phyloP scores from a whole-genome alignment of 2,329 filamentous ascomycete genomes.

The Triangularia setosa region DNA sequence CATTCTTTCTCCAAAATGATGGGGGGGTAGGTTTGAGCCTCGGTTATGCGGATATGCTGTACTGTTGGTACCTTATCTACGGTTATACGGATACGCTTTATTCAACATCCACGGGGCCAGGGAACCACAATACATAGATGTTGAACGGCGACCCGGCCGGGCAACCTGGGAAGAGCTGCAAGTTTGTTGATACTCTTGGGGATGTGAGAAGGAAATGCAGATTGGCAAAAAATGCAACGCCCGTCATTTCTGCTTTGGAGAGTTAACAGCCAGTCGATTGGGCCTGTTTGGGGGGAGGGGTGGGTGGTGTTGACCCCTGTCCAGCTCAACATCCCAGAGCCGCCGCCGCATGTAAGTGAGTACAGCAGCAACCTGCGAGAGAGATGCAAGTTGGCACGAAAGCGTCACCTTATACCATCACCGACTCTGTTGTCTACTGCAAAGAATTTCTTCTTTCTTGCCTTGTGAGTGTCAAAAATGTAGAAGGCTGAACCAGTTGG shows the following conservation, averaged over 20 bases:
- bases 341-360: background rate
- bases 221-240: background rate
- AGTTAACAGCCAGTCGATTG: conserved; percentile 1
- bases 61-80: too few species aligned
- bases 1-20: background rate
- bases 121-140: background rate
- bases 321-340: conserved; percentile 7
- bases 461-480: background rate
- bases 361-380: background rate
- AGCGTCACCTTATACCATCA: background rate
- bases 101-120: background rate
- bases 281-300: background rate
- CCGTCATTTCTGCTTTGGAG: background rate
- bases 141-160: background rate
- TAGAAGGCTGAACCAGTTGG: background rate
- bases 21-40: background rate
- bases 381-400: conserved; percentile 1
- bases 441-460: background rate
- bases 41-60: background rate
- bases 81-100: too few species aligned
- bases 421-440: background rate
- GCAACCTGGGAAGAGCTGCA: background rate
- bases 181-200: background rate
- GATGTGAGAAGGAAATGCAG: background rate
- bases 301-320: background rate